Base-by-base conservation (phyloP, 495 filamentous ascomycete species). In the Penicillium riverlandense region DNA sequence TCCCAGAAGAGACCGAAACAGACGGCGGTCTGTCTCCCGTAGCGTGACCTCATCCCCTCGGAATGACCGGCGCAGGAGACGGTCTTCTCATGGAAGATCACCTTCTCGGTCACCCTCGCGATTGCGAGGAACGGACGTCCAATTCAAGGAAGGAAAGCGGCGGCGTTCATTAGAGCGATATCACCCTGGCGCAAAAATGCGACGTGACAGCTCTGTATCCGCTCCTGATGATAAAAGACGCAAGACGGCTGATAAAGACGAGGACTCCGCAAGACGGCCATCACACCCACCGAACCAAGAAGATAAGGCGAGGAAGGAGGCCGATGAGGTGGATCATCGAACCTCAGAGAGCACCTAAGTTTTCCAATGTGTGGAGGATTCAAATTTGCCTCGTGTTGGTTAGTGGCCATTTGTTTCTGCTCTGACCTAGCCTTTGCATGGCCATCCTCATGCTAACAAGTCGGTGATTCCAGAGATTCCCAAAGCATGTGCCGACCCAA, bases 191-290 rank as follows among this genome's bases (percentile, higher is more conserved):
- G 60, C 52, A n/a, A 69, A 67, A 38, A 67, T 65, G 52, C 58
- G 69, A 52, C 72, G 69, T 53, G 72, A 71, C 48, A 72, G 71
- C 51, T 72, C 73, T 48, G 67, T 69, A 55, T 76, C 77, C 63
- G 68, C 66, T 54, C 62, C 68, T 49, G 66, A 54, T 61, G 66
- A 72, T 15, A 74, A 74, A 45, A 64, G 70, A 55, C 75, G 61
- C 54, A 73, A 65, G 50, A 62, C 61, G 54, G 76, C 82, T 85
- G 83, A 85, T 81, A 69, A 69, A 73, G 72, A 57, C 27, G 58
- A 61, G 34, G 52, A 52, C 67, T 59, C 72, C 65, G 66, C 70
- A 71, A 70, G 72, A 75, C 71, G 65, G 70, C 37, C 13, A 15
- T 60, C 64, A 43, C 49, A 55, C 3, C 55, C 57, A 44, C 48